Evolutionary conservation across 2,329 filamentous ascomycete genomes (phyloP).

Genomic region (Phyllosticta citriasiana): DNA sequence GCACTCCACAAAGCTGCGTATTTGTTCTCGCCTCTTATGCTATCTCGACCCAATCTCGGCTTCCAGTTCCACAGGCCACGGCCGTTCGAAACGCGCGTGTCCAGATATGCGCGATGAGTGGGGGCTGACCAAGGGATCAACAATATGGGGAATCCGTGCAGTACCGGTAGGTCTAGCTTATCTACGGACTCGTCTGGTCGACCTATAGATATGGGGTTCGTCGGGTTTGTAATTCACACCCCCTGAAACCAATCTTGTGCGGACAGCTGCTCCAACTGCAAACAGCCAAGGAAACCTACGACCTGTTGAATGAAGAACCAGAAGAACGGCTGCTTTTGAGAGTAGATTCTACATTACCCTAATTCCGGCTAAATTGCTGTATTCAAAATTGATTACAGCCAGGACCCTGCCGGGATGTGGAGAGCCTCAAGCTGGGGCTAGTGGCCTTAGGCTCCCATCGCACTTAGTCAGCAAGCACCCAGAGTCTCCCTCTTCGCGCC

Average conservation of each 20-base stretch:
- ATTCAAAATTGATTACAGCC: not conserved
- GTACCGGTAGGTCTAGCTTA: not conserved
- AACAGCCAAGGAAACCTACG: not conserved
- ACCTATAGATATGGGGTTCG: not conserved
- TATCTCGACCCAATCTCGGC: not conserved
- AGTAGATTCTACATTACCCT: not conserved
- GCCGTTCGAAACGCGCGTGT: not conserved
- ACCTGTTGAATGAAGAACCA: not conserved
- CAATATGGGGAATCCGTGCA: not conserved
- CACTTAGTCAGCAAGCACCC: not conserved
- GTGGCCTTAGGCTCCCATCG: not conserved
- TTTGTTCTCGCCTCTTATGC: not conserved
- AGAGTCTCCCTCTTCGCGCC: not conserved
- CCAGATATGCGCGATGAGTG: constrained; percentile 2
- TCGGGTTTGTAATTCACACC: not conserved
- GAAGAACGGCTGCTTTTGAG: not conserved
- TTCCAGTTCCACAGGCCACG: not conserved
- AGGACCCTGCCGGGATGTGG: not conserved
- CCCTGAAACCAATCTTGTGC: not conserved
- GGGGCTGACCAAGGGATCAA: not conserved
- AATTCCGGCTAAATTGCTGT: not conserved
- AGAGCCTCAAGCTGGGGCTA: not conserved
- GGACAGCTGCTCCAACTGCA: not conserved
- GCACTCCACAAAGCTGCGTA: not conserved
- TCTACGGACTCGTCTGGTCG: not conserved